Evolutionary conservation across 257 asterid species (phyloP), one percentile per base, ranked within the genome.

Genomic region (Coffea eugenioides): DNA sequence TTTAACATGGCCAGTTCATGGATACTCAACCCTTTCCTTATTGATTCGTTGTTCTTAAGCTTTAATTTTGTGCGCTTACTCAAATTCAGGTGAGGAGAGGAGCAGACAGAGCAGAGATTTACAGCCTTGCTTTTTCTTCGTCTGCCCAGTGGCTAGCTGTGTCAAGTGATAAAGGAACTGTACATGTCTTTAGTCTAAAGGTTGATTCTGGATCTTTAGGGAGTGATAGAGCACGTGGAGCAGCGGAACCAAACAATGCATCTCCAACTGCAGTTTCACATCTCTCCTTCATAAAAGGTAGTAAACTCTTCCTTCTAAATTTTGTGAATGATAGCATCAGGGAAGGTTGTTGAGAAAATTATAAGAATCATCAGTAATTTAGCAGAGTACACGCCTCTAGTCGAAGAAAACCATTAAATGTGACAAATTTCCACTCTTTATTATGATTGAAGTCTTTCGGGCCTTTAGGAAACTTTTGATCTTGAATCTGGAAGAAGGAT

Each of bases 121-220:
- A 88, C 85, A 92, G 95, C 83, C 83, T 94, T 85, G 94, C 97
- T 51, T 94, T 94, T 87, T 92, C 97, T 45, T 90, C 97, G 48
- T 83, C 94, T 64, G 90, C 97, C 46, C 93, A 93, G 84, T 93
- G 99, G 99, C 86, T 95, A 81, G 98, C 98, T 61, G 98, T 92
- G 39, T 95, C 99, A 41, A 95, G 99, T 86, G 97, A 93, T 82
- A 95, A 95, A 86, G 99, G 97, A 80, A 95, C 98, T 39, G 92
- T 92, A 76, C 99, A 95, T 82, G 96, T 95, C 71, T 95, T 93
- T 76, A 83, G 86, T 86, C 94, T 95, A 75, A 92, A 91, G 90
- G 93, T 88, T 61, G 91, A 90, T 76, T 84, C 93, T 31, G 91
- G 89, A 84, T 84, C 82, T 80, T 80, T 70, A 84, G 92, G 87